These are phyloP conservation scores for Aureobasidium musti DNA, from an alignment of 2,329 filamentous ascomycete genomes.

Conservation along the genomic window DNA sequence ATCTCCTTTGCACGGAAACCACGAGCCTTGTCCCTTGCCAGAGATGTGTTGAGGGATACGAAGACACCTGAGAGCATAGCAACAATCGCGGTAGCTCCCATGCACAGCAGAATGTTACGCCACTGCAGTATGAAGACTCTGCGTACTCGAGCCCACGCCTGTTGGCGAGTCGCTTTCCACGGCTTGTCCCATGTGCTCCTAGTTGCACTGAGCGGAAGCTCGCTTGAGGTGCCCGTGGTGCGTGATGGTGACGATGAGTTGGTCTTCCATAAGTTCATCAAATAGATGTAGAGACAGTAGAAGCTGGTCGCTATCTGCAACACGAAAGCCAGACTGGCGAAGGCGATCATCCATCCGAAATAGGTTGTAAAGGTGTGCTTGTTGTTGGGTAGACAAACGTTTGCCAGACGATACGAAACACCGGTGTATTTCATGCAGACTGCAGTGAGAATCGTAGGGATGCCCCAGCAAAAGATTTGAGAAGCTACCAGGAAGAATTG, in stretches of 20 bases:
- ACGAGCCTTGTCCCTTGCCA: slow-evolving; percentile 51
- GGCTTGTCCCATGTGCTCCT: slow-evolving; percentile 18
- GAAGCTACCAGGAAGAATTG: slow-evolving; percentile 37
- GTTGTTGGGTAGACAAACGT: slow-evolving; percentile 43
- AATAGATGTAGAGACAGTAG: slow-evolving; percentile 42
- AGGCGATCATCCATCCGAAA: slow-evolving; percentile 44
- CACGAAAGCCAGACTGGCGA: slow-evolving; percentile 38
- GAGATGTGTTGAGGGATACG: slow-evolving; percentile 69
- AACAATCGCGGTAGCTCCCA: slow-evolving; percentile 76
- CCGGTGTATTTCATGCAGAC: slow-evolving; percentile 38
- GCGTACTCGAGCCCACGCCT: slow-evolving; percentile 65
- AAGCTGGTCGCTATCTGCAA: slow-evolving; percentile 40
- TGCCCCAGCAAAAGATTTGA: slow-evolving; percentile 36
- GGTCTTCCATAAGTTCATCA: slow-evolving; percentile 33
- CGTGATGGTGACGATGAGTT: neutral
- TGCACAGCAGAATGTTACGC: slow-evolving; percentile 76
- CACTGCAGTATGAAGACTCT: slow-evolving; percentile 78
- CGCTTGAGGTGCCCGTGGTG: neutral
- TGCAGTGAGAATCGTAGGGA: slow-evolving; percentile 38
- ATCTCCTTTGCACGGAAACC: slow-evolving; percentile 49
- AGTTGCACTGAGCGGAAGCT: slow-evolving; percentile 22
- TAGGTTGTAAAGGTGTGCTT: slow-evolving; percentile 41
- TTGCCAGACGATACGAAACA: slow-evolving; percentile 42
- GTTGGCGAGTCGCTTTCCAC: slow-evolving; percentile 24
- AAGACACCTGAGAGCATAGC: slow-evolving; percentile 83